Percentiles rank a stretch among this genome's conserved stretches.
These are phyloP conservation scores for Echium plantagineum DNA, from an alignment of 257 asterid species.

Conservation along the genomic window DNA sequence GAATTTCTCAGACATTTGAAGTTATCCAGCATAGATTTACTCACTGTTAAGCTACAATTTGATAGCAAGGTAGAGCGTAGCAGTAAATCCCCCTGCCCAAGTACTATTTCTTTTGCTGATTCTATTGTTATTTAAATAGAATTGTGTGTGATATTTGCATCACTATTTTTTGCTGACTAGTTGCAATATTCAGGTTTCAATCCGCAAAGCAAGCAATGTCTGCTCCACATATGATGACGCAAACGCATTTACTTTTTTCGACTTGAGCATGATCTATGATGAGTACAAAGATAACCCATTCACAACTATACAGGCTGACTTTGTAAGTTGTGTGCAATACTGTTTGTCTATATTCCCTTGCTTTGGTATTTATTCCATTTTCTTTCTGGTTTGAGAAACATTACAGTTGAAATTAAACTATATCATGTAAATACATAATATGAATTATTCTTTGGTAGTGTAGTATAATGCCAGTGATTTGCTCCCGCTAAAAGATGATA, in stretches of 20 bases:
- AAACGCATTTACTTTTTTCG: slow-evolving; percentile 48
- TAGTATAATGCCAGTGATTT: slow-evolving; percentile 49
- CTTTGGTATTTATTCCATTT: neutral
- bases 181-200: slow-evolving; percentile 27
- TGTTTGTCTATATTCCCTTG: neutral
- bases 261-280: slow-evolving; percentile 31
- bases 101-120: too few species aligned
- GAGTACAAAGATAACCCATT: slow-evolving; percentile 28
- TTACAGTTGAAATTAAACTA: neutral
- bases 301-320: slow-evolving; percentile 43
- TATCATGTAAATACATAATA: neutral
- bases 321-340: slow-evolving; percentile 22
- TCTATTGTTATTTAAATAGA: too few species aligned
- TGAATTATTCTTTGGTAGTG: slow-evolving; percentile 14
- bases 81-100: neutral
- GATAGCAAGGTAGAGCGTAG: slow-evolving; percentile 34
- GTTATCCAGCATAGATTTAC: slow-evolving; percentile 40
- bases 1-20: slow-evolving; percentile 55
- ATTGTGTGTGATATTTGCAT: too few species aligned
- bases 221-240: slow-evolving; percentile 32
- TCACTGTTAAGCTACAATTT: slow-evolving; percentile 45
- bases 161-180: neutral
- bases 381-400: neutral
- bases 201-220: slow-evolving; percentile 43
- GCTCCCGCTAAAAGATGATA: slow-evolving; percentile 44